These are phyloP conservation scores for Effrenium voratum DNA, from an alignment of 73 alveolate species.

Conservation along the genomic window DNA sequence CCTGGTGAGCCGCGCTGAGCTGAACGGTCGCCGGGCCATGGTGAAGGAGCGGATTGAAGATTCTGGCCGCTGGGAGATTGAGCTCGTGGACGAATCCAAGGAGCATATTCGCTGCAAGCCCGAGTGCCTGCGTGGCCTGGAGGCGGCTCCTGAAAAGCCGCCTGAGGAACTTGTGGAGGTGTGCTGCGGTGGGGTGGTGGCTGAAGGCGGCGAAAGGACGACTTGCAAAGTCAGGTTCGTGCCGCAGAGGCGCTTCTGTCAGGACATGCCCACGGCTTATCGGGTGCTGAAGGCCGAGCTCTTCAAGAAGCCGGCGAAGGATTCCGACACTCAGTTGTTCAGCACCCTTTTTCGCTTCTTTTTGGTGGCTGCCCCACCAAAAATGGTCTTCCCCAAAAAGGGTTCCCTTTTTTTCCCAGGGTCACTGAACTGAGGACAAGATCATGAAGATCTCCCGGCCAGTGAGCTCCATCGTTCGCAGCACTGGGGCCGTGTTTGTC, in stretches of 20 bases:
- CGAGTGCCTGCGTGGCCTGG: neutral
- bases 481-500: slow-evolving; percentile 56
- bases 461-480: slow-evolving; percentile 51
- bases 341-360: neutral
- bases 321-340: too few species aligned
- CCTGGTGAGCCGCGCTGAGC: slow-evolving; percentile 14
- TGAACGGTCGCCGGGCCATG: slow-evolving; percentile 4
- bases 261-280: slow-evolving; percentile 68
- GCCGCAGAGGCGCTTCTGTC: slow-evolving; percentile 55
- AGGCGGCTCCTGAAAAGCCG: neutral
- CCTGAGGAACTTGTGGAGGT: slow-evolving; percentile 53
- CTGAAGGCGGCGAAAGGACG: slow-evolving; percentile 25
- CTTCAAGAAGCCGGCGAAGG: slow-evolving; percentile 52
- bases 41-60: slow-evolving; percentile 32
- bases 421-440: slow-evolving; percentile 66
- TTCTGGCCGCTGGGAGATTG: slow-evolving; percentile 78
- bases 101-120: slow-evolving; percentile 37
- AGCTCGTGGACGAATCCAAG: slow-evolving; percentile 45
- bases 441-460: slow-evolving; percentile 79
- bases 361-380: too few species aligned
- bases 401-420: too few species aligned
- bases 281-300: slow-evolving; percentile 73
- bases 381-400: too few species aligned
- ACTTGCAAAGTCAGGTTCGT: slow-evolving; percentile 92
- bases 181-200: slow-evolving; percentile 66